phyloP scores from a whole-genome alignment of 2,329 filamentous ascomycete genomes.

The Pseudodiploospora longispora region DNA sequence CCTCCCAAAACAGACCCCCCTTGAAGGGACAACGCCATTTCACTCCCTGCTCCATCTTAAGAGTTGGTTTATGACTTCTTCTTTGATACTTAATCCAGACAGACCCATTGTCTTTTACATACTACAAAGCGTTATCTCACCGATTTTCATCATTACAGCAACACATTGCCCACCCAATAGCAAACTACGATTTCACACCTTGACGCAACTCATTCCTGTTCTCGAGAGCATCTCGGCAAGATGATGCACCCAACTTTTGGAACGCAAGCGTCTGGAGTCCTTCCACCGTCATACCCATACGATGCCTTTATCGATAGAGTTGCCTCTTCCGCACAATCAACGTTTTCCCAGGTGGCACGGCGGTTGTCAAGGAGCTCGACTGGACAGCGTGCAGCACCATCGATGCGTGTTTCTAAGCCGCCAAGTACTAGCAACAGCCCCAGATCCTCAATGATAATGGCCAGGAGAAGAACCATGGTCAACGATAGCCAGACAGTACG shows the following conservation, averaged over 20 bases:
- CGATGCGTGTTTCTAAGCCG: slow-evolving; percentile 57
- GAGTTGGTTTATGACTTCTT: too few relatives aligned
- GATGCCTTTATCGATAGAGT: slow-evolving; percentile 41
- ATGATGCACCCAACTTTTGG: slow-evolving; percentile 26
- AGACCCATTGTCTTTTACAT: too few relatives aligned
- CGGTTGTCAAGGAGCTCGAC: slow-evolving; percentile 42
- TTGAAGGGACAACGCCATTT: too few relatives aligned
- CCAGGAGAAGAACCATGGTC: slow-evolving; percentile 49
- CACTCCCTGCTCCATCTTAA: too few relatives aligned
- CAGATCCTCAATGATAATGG: slow-evolving; percentile 39
- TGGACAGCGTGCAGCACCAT: slow-evolving; percentile 39
- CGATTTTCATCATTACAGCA: too few relatives aligned
- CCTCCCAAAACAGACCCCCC: too few relatives aligned
- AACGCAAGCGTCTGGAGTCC: slow-evolving; percentile 14
- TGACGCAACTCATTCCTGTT: too few relatives aligned
- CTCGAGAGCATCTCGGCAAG: slow-evolving; percentile 7
- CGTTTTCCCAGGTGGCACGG: slow-evolving; percentile 36
- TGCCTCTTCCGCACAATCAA: slow-evolving; percentile 40
- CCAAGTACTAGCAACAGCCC: slow-evolving; percentile 64
- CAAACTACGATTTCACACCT: too few relatives aligned
- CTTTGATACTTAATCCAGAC: too few relatives aligned
- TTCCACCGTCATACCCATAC: slow-evolving; percentile 19
- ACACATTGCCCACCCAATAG: too few relatives aligned
- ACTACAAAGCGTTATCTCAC: too few relatives aligned
- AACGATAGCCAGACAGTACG: slow-evolving; percentile 38